Evolutionary conservation across 148 eudicot genomes (phyloP).

Genomic region (Drosera capensis): DNA sequence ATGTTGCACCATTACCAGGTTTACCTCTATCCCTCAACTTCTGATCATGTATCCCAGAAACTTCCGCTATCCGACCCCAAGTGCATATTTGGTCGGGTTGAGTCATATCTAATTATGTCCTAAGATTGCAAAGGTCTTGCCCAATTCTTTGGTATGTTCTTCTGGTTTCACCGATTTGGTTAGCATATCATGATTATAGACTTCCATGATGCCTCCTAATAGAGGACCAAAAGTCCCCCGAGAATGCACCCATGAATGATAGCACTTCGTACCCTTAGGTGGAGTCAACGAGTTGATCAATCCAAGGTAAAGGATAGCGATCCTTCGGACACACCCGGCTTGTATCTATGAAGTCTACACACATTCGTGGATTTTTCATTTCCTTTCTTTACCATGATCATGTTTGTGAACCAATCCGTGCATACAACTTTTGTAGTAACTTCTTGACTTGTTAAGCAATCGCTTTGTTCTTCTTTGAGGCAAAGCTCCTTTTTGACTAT

Average conservation of each 20-base stretch:
- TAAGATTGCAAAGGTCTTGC: background rate
- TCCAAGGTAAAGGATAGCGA: background rate
- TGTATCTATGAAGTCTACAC: background rate
- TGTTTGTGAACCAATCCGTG: background rate
- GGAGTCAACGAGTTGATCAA: background rate
- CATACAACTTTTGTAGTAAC: too few species aligned
- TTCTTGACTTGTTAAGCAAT: too few species aligned
- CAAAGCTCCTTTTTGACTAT: too few species aligned
- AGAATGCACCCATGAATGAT: background rate
- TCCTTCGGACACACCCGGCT: background rate
- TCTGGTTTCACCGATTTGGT: too few species aligned
- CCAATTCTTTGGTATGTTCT: background rate
- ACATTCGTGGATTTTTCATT: background rate
- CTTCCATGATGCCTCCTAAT: background rate
- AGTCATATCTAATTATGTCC: background rate
- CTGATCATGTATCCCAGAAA: background rate
- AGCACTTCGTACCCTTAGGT: background rate
- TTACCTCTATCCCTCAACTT: background rate
- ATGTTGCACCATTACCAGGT: background rate
- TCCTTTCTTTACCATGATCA: background rate
- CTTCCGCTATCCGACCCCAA: background rate
- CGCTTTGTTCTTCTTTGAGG: too few species aligned
- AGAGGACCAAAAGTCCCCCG: background rate
- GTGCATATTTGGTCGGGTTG: background rate
- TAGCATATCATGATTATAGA: background rate